Evolutionary conservation across 805 yeast genomes (phyloP).

Genomic region (Starmerella bombicola): DNA sequence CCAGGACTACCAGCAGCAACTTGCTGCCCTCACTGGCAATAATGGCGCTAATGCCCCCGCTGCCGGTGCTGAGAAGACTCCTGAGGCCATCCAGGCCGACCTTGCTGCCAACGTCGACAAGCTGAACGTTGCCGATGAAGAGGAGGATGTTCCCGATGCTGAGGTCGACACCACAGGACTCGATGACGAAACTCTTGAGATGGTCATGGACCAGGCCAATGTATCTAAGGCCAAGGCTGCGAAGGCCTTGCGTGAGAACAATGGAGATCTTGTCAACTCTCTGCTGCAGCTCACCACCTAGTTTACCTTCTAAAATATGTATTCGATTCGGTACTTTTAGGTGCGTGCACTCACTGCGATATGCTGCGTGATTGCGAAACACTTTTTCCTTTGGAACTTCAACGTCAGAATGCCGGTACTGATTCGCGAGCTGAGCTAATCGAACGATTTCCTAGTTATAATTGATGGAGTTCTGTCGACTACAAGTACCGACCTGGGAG

Average conservation of each 20-base stretch:
- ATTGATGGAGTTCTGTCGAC: too few species aligned
- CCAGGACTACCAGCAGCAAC: slow-evolving; percentile 81
- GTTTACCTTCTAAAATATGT: slow-evolving; percentile 1
- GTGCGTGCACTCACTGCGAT: too few species aligned
- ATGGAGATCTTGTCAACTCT: slow-evolving; percentile 92
- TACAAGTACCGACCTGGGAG: too few species aligned
- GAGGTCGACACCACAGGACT: slow-evolving; percentile 80
- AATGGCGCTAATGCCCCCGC: slow-evolving; percentile 32
- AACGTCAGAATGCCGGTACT: too few species aligned
- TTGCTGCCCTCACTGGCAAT: slow-evolving; percentile 35
- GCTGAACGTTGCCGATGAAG: slow-evolving; percentile 29
- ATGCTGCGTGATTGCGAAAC: too few species aligned
- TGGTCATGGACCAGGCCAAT: slow-evolving; percentile 84
- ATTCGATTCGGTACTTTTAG: too few species aligned
- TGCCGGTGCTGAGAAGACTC: slow-evolving; percentile 31
- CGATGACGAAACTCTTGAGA: slow-evolving; percentile 65
- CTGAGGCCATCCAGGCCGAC: slow-evolving; percentile 25
- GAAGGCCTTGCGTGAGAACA: slow-evolving; percentile 75
- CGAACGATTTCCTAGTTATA: too few species aligned
- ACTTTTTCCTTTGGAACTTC: too few species aligned
- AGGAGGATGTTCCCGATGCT: slow-evolving; percentile 47
- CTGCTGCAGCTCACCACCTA: slow-evolving; percentile 49
- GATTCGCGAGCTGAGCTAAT: too few species aligned
- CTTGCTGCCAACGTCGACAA: slow-evolving; percentile 28
- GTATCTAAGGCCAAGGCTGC: slow-evolving; percentile 83